A percentile compares a stretch with the other conserved stretches of the same genome.
Evolutionary conservation across 352 stramenopile genomes (phyloP).

Genomic region (Phytopythium boreale): DNA sequence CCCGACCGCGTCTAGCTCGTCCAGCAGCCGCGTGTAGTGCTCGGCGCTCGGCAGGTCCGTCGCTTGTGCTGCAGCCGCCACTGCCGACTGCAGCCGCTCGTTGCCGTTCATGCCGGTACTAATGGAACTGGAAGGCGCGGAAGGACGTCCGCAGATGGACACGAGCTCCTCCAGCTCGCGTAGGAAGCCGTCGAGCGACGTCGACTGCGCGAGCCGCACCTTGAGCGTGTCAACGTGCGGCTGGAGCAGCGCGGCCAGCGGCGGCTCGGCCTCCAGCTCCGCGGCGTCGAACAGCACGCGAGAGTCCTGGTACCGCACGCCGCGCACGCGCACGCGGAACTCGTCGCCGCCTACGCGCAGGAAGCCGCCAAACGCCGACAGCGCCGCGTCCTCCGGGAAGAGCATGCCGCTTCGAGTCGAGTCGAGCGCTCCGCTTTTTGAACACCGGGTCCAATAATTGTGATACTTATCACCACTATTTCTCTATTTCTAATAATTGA

Average conservation of each 20-base stretch:
- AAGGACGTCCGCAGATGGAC: constrained; percentile 21
- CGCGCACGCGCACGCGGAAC: constrained; percentile 43
- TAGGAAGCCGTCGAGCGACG: constrained; percentile 49
- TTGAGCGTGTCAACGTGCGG: constrained; percentile 45
- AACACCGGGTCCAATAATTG: too few relatives aligned
- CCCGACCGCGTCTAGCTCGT: constrained; percentile 55
- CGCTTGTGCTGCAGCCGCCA: not conserved
- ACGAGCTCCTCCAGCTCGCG: constrained; percentile 62
- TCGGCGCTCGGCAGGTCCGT: constrained; percentile 32
- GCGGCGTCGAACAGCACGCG: constrained; percentile 34
- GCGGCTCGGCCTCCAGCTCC: constrained; percentile 49
- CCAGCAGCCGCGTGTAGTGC: constrained; percentile 64
- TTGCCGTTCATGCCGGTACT: not conserved
- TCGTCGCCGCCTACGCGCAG: constrained; percentile 47
- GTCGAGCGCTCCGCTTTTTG: too few relatives aligned
- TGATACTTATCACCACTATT: too few relatives aligned
- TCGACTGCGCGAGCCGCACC: constrained; percentile 51
- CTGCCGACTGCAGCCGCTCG: not conserved
- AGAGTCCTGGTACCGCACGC: constrained; percentile 24
- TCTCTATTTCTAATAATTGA: too few relatives aligned
- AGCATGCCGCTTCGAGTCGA: not conserved
- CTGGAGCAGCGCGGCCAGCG: constrained; percentile 42
- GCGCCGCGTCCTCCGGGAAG: not conserved
- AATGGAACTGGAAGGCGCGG: not conserved
- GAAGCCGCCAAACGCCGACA: constrained; percentile 26